Evolutionary conservation across 2,329 filamentous ascomycete species (phyloP), one percentile per base, ranked within the genome.

Genomic region (Cordyceps tenuipes): DNA sequence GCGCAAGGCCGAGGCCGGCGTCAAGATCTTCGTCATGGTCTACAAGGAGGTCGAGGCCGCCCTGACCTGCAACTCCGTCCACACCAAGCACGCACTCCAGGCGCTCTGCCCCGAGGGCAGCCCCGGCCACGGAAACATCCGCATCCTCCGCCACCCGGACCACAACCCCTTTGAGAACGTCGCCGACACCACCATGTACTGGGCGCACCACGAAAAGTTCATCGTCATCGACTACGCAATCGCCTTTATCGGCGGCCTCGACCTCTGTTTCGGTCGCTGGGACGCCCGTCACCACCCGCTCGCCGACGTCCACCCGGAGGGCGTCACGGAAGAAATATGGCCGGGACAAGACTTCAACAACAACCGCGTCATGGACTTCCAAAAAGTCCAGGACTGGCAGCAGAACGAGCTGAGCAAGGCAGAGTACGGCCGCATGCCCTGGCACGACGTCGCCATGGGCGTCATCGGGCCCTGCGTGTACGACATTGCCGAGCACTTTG

Each of bases 301-400:
- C 15, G 82, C 93, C 0, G 94, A 97, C 71, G 86, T 92, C 0
- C 92, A 97, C 70, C 93, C 93, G 0, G 86, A 87, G 48, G 90
- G 89, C 21, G 83, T 96, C 19, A 79, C 83, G 15, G 84, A 92
- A 59, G 92, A 97, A 72, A 80, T 97, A 21, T 99, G 91, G 80
- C 92, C 94, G 0, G 94, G 94, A 0, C 94, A 99, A 70, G 94
- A 99, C 68, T 97, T 95, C 78, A 97, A 97, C 74, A 97, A 97
- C 73, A 97, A 96, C 71, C 85, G 93, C 43, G 87, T 97, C 66
- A 89, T 96, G 87, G 94, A 99, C 68, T 99, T 97, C 71, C 82
- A 97, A 67, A 88, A 87, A 36, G 94, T 97, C 1, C 73, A 89
- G 34, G 88, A 97, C 69, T 97, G 93, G 93, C 91, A 94, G 72